Evolutionary conservation across 2,329 filamentous ascomycete genomes (phyloP).

Genomic region (Volutella citrinella): DNA sequence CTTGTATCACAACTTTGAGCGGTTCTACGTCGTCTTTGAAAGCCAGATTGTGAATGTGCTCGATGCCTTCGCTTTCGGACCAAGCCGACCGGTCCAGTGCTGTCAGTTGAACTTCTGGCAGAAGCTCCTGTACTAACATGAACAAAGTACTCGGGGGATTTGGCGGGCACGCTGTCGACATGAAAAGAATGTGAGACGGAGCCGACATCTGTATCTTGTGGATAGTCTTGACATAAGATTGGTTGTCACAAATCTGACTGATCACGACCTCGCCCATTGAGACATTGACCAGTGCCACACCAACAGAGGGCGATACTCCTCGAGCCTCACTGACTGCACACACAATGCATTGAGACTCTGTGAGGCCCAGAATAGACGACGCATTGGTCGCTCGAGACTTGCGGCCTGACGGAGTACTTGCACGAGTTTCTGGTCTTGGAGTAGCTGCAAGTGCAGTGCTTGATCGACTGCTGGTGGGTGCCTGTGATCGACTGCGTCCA

Average conservation of each 20-base stretch:
- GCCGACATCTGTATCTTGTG: constrained; percentile 82
- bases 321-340: constrained; percentile 86
- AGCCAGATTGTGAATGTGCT: constrained; percentile 76
- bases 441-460: constrained; percentile 18
- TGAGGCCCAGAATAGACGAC: constrained; percentile 40
- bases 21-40: constrained; percentile 77
- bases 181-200: constrained; percentile 76
- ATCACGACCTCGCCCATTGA: constrained; percentile 80
- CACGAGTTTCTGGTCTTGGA: constrained; percentile 21
- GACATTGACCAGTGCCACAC: constrained; percentile 83
- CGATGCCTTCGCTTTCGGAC: constrained; percentile 74
- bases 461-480: constrained; percentile 12
- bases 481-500: no score
- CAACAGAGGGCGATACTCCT: constrained; percentile 80
- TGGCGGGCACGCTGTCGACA: constrained; percentile 63
- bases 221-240: constrained; percentile 84
- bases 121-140: constrained; percentile 65
- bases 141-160: constrained; percentile 71
- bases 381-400: constrained; percentile 39
- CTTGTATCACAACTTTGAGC: constrained; percentile 73
- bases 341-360: constrained; percentile 67
- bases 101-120: constrained; percentile 28
- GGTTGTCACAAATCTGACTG: constrained; percentile 89
- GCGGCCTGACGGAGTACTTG: constrained; percentile 42
- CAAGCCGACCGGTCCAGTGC: constrained; percentile 75